Evolutionary conservation across 257 asterid species (phyloP).

Genomic region (Echites panduratus): DNA sequence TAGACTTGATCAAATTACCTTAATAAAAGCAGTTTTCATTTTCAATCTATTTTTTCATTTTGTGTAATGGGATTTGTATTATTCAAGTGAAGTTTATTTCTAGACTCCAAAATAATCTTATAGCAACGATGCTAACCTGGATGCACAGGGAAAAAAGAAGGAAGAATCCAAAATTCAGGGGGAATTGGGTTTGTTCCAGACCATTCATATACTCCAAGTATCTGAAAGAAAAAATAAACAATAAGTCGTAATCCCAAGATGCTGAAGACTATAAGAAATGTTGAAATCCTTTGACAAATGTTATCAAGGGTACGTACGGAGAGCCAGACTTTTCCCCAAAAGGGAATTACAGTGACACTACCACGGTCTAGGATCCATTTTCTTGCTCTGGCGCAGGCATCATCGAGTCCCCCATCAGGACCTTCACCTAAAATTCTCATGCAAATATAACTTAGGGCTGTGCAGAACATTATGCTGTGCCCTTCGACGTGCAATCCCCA

Average conservation of each 20-base stretch:
- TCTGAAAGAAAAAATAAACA: slow-evolving; percentile 12
- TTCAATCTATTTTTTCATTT: no score
- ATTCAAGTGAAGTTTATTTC: no score
- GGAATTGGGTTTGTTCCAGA: slow-evolving; percentile 29
- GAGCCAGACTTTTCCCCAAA: slow-evolving; percentile 54
- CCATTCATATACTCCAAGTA: slow-evolving; percentile 27
- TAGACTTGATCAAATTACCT: no score
- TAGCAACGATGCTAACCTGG: slow-evolving; percentile 15
- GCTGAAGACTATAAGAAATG: neutral
- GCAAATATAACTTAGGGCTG: slow-evolving; percentile 30
- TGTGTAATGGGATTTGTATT: no score
- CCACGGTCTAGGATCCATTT: slow-evolving; percentile 52
- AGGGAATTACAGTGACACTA: slow-evolving; percentile 29
- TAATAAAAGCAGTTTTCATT: no score
- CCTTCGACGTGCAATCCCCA: slow-evolving; percentile 60
- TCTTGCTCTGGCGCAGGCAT: slow-evolving; percentile 24
- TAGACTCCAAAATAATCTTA: neutral
- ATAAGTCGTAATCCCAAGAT: neutral
- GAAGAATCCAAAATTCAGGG: slow-evolving; percentile 31
- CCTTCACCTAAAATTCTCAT: slow-evolving; percentile 38
- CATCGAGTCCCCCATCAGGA: slow-evolving; percentile 22
- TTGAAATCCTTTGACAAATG: neutral
- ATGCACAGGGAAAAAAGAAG: slow-evolving; percentile 29
- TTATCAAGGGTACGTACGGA: slow-evolving; percentile 22
- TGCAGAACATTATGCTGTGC: slow-evolving; percentile 41